Conservation (phyloP, 1,284 basidiomycete genomes). For the Mrakiaceae sp. region DNA sequence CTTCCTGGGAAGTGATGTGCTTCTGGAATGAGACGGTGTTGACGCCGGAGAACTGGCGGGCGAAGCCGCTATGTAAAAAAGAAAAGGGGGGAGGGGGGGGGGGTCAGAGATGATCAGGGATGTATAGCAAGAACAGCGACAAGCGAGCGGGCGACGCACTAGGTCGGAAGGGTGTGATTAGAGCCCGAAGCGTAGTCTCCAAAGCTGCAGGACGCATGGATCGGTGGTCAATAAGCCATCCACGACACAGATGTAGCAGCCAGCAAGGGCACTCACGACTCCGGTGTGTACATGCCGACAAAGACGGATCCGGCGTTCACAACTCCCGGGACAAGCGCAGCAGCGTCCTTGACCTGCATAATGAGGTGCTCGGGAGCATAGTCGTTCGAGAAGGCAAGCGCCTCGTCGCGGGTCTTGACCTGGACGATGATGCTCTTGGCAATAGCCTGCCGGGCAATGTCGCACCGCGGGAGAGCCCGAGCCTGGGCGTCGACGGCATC, state of each 20-base stretch:
- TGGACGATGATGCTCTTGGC: constrained; percentile 83
- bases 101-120: background rate
- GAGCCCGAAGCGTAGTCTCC: constrained; percentile 98
- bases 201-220: constrained; percentile 46
- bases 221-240: background rate
- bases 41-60: constrained; percentile 94
- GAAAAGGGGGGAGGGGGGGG: constrained; percentile 19
- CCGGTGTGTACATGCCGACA: constrained; percentile 85
- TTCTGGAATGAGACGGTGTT: constrained; percentile 98
- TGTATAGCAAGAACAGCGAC: background rate
- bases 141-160: no score
- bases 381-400: constrained; percentile 82
- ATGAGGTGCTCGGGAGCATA: constrained; percentile 98
- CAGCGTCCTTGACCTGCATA: constrained; percentile 66
- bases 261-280: constrained; percentile 51
- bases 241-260: constrained; percentile 10
- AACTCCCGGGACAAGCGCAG: constrained; percentile 52
- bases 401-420: constrained; percentile 55
- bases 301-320: constrained; percentile 95
- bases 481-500: constrained; percentile 80
- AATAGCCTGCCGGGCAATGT: constrained; percentile 83
- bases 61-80: constrained; percentile 74
- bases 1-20: constrained; percentile 91
- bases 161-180: constrained; percentile 64
- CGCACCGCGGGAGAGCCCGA: constrained; percentile 69